These are phyloP conservation scores for Annulohypoxylon truncatum DNA, from an alignment of 2,329 filamentous ascomycete species.

Conservation along the genomic window DNA sequence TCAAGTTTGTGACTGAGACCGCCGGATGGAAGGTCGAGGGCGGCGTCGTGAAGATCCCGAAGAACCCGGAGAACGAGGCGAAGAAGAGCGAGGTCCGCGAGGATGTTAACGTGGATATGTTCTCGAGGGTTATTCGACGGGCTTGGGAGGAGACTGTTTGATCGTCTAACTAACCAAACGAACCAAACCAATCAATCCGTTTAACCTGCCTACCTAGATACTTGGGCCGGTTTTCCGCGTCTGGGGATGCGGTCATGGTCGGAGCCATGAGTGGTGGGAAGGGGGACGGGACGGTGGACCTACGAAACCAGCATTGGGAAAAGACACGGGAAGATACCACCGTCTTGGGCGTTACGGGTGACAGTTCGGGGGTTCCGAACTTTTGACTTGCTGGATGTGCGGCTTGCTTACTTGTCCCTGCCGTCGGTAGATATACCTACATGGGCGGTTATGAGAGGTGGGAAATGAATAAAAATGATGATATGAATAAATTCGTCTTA, in stretches of 20 bases:
- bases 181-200: neutral
- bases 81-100: constrained; percentile 95
- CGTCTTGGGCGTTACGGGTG: constrained; percentile 39
- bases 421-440: constrained; percentile 28
- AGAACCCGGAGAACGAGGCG: constrained; percentile 97
- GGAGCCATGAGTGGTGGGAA: neutral
- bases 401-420: constrained; percentile 24
- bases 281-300: neutral
- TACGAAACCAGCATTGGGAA: constrained; percentile 42
- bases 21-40: constrained; percentile 86
- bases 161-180: neutral
- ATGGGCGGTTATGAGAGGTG: constrained; percentile 34
- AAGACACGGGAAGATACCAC: constrained; percentile 16
- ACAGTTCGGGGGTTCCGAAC: constrained; percentile 30
- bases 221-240: neutral
- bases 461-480: constrained; percentile 42
- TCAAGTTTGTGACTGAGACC: constrained; percentile 85
- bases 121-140: constrained; percentile 81
- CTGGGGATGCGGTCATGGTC: neutral
- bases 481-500: constrained; percentile 24
- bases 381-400: constrained; percentile 19
- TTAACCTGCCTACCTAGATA: neutral
- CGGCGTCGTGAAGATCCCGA: constrained; percentile 78
- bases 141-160: constrained; percentile 85
- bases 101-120: constrained; percentile 92